A percentile compares a stretch with the other conserved stretches of the same genome.
Conservation (phyloP, 495 filamentous ascomycete species). For the Clohesyomyces aquaticus region DNA sequence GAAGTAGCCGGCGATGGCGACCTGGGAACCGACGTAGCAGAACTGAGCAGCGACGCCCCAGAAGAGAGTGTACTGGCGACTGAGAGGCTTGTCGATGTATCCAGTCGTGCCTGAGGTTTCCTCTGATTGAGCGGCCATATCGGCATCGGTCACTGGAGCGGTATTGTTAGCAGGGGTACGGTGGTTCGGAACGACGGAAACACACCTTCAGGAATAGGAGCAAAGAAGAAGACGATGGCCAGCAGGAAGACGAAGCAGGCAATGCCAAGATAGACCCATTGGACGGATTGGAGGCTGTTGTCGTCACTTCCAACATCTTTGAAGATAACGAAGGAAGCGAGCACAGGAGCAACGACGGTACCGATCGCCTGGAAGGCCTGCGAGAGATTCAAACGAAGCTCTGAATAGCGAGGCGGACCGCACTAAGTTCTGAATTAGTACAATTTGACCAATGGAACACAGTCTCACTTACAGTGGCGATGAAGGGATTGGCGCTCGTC, state of each 20-base stretch:
- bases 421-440: too few species aligned
- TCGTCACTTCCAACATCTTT: conserved; percentile 54
- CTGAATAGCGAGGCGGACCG: conserved; percentile 68
- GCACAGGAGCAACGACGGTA: conserved; percentile 63
- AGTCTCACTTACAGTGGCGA: too few species aligned
- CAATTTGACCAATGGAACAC: too few species aligned
- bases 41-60: conserved; percentile 68
- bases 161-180: too few species aligned
- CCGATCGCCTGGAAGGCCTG: conserved; percentile 72
- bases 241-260: conserved; percentile 69
- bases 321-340: conserved; percentile 72
- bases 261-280: conserved; percentile 76
- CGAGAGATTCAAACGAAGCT: conserved; percentile 69
- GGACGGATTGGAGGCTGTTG: conserved; percentile 58
- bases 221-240: conserved; percentile 65
- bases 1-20: conserved; percentile 56
- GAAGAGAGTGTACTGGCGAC: conserved; percentile 66
- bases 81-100: conserved; percentile 46
- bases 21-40: conserved; percentile 69
- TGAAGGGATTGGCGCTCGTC: conserved; percentile 72
- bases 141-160: conserved; percentile 76
- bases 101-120: conserved; percentile 38
- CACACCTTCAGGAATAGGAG: conserved; percentile 69
- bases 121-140: conserved; percentile 58
- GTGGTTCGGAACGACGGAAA: too few species aligned